These are phyloP conservation scores for Pseudisothecium myosuroides DNA, from an alignment of 225 moss, liverwort and hornwort genomes.

Conservation along the genomic window DNA sequence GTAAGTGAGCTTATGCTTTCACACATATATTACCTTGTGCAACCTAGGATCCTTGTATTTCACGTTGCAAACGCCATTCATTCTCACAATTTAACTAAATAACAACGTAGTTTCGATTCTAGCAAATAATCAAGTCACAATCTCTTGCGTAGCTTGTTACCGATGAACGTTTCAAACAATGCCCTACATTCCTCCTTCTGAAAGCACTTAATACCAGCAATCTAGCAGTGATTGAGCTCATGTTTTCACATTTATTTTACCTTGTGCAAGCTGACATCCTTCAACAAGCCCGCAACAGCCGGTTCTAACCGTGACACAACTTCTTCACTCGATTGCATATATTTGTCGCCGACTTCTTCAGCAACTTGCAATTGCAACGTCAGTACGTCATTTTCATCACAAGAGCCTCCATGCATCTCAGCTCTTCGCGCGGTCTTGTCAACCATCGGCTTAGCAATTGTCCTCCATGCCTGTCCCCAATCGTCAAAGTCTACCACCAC, in stretches of 20 bases:
- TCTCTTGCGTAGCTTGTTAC: background rate
- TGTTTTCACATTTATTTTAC: slow-evolving; percentile 14
- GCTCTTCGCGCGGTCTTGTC: background rate
- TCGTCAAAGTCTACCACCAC: slow-evolving; percentile 34
- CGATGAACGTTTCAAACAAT: background rate
- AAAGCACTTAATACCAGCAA: background rate
- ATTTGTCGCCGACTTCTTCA: background rate
- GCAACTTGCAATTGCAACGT: background rate
- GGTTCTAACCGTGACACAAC: background rate
- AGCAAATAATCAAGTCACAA: background rate
- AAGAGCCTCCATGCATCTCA: background rate
- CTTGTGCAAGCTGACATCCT: slow-evolving; percentile 67
- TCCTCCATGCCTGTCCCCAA: slow-evolving; percentile 26
- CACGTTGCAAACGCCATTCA: background rate
- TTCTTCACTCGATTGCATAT: background rate
- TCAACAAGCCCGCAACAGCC: slow-evolving; percentile 14
- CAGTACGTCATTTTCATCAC: background rate
- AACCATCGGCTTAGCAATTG: slow-evolving; percentile 7
- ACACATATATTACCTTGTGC: slow-evolving; percentile 26
- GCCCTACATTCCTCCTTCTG: background rate
- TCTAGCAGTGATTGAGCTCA: background rate
- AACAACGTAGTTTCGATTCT: background rate
- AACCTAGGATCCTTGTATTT: slow-evolving; percentile 31
- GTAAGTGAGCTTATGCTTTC: background rate
- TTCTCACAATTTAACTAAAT: background rate